Evolutionary conservation across 148 eudicot genomes (phyloP).

Genomic region (Spergularia marina): DNA sequence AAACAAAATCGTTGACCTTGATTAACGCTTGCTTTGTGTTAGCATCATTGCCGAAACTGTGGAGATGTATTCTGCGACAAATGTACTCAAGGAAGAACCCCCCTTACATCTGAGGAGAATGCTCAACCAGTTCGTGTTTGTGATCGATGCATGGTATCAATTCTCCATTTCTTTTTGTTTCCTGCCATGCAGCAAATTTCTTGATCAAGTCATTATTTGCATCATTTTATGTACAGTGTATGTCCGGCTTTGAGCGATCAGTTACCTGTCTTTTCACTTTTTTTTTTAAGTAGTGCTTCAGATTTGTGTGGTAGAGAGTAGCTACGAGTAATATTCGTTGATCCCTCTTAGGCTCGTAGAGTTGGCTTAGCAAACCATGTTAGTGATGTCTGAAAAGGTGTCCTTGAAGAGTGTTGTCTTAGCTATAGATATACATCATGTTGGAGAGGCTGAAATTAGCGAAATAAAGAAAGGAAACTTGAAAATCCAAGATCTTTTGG

Average conservation of each 20-base stretch:
- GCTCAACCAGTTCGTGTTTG: slow-evolving; percentile 80
- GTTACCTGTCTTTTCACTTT: neutral
- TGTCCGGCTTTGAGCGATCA: neutral
- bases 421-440: neutral
- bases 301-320: neutral
- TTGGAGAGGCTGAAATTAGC: neutral
- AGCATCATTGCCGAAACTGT: slow-evolving; percentile 89
- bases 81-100: slow-evolving; percentile 78
- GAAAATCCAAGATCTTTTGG: too few species aligned
- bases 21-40: slow-evolving; percentile 25
- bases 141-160: slow-evolving; percentile 71
- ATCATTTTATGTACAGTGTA: neutral
- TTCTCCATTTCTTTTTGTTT: neutral
- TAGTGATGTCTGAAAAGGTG: neutral
- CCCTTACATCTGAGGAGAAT: slow-evolving; percentile 69
- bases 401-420: neutral
- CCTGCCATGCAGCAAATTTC: neutral
- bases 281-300: neutral
- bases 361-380: neutral
- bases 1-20: neutral
- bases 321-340: neutral
- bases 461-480: too few species aligned
- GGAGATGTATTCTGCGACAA: slow-evolving; percentile 82
- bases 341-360: neutral
- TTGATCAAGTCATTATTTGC: neutral